These are phyloP conservation scores for Stephania japonica DNA, from an alignment of 164 flowering plant species.

Conservation along the genomic window DNA sequence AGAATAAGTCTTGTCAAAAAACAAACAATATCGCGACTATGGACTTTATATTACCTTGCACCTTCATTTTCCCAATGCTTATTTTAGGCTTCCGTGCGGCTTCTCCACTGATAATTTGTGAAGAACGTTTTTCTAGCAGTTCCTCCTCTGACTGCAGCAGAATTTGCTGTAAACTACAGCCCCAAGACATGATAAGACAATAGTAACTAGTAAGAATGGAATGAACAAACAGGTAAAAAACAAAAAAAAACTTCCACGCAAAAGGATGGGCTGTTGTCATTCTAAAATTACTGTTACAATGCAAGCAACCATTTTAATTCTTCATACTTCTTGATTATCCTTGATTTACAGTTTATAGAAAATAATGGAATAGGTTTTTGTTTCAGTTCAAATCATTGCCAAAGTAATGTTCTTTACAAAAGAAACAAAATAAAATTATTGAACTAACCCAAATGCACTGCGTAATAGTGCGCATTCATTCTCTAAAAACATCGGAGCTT, in stretches of 20 bases:
- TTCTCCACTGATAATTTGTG: conserved; percentile 51
- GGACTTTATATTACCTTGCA: conserved; percentile 54
- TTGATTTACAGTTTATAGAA: no score
- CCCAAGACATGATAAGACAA: conserved; percentile 6
- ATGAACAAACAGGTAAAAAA: neutral
- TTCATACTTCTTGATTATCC: neutral
- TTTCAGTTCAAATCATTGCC: neutral
- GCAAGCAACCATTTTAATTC: neutral
- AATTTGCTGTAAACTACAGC: conserved; percentile 61
- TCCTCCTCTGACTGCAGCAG: conserved; percentile 88
- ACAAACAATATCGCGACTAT: conserved; percentile 1
- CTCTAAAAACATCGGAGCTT: conserved; percentile 85
- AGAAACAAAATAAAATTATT: neutral
- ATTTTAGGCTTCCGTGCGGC: conserved; percentile 75
- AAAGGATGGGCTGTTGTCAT: no score
- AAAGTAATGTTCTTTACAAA: neutral
- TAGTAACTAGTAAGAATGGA: neutral
- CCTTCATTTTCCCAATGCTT: conserved; percentile 81
- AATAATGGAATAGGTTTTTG: neutral
- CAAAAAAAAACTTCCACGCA: neutral
- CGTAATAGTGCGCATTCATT: conserved; percentile 77
- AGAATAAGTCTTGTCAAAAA: neutral
- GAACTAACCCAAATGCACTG: conserved; percentile 70
- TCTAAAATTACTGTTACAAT: no score
- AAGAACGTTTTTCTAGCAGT: conserved; percentile 47